Evolutionary conservation across 192 early-diverging fungal species (phyloP).

Genomic region (Obelidium mucronatum): DNA sequence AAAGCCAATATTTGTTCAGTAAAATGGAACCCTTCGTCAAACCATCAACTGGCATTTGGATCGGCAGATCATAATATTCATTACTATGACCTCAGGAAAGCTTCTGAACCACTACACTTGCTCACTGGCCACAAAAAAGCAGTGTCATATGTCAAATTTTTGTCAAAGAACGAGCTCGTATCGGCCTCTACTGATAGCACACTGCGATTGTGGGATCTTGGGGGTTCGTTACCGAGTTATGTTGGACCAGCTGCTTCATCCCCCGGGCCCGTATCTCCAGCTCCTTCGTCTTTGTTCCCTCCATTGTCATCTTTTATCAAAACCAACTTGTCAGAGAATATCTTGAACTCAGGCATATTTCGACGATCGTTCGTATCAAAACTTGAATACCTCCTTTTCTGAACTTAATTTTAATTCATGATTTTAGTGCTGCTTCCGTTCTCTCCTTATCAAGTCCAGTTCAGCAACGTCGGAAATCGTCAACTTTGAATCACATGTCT

Average conservation of each 20-base stretch:
- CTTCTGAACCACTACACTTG: conserved; percentile 70
- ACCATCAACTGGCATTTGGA: conserved; percentile 83
- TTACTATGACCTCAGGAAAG: conserved; percentile 88
- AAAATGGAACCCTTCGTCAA: conserved; percentile 83
- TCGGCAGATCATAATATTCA: conserved; percentile 94
- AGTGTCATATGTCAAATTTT: conserved; percentile 93
- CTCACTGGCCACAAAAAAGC: conserved; percentile 92
- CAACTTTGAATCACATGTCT: too few species aligned
- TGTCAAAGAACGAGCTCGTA: conserved; percentile 78
- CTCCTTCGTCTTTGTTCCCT: conserved; percentile 12
- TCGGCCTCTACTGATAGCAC: conserved; percentile 94
- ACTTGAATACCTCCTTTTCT: background rate
- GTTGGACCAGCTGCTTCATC: background rate
- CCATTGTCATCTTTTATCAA: conserved; percentile 30
- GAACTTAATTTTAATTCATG: background rate
- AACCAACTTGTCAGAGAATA: conserved; percentile 21
- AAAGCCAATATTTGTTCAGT: conserved; percentile 94
- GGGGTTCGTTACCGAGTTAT: background rate
- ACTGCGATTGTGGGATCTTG: conserved; percentile 84
- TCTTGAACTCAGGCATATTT: conserved; percentile 12
- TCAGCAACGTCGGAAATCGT: too few species aligned
- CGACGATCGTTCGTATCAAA: conserved; percentile 4
- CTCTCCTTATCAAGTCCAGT: background rate
- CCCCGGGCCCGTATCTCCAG: background rate
- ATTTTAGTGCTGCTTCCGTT: conserved; percentile 13